Evolutionary conservation across 2,329 filamentous ascomycete genomes (phyloP).

Genomic region (Monilinia polystroma): DNA sequence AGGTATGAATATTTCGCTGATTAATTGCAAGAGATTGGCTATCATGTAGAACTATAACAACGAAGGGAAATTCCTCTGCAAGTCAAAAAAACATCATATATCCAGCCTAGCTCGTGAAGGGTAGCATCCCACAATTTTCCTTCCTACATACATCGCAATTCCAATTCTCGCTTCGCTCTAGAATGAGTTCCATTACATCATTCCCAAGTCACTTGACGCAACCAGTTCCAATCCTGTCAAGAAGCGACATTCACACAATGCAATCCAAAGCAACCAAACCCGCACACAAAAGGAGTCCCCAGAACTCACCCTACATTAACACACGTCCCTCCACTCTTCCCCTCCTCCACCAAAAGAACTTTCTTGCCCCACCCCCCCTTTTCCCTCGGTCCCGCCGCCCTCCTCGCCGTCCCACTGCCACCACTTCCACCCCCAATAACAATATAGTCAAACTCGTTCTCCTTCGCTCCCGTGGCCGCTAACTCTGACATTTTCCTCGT

Average conservation of each 20-base stretch:
- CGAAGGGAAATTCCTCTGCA: neutral
- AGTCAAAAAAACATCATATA: neutral
- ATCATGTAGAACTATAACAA: neutral
- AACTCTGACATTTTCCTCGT: conserved; percentile 17
- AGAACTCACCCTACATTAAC: conserved; percentile 52
- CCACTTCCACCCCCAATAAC: conserved; percentile 54
- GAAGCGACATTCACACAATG: neutral
- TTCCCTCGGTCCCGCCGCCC: conserved; percentile 41
- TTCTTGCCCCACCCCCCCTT: conserved; percentile 51
- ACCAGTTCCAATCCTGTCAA: neutral
- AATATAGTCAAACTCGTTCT: conserved; percentile 52
- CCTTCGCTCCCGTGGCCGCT: neutral
- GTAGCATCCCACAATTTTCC: neutral
- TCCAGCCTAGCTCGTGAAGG: neutral
- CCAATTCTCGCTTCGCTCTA: neutral
- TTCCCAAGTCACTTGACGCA: conserved; percentile 1
- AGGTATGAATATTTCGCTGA: neutral
- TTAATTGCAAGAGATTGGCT: neutral
- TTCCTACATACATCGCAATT: neutral
- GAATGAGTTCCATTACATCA: neutral
- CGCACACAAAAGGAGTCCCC: neutral
- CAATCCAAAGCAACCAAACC: neutral
- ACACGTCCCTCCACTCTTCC: conserved; percentile 49
- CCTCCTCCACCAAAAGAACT: conserved; percentile 51
- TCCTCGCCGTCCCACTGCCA: conserved; percentile 49